Percentiles rank a stretch among this genome's conserved stretches.
Evolutionary conservation across 2,329 filamentous ascomycete genomes (phyloP).

Genomic region (Fusarium burgessii): DNA sequence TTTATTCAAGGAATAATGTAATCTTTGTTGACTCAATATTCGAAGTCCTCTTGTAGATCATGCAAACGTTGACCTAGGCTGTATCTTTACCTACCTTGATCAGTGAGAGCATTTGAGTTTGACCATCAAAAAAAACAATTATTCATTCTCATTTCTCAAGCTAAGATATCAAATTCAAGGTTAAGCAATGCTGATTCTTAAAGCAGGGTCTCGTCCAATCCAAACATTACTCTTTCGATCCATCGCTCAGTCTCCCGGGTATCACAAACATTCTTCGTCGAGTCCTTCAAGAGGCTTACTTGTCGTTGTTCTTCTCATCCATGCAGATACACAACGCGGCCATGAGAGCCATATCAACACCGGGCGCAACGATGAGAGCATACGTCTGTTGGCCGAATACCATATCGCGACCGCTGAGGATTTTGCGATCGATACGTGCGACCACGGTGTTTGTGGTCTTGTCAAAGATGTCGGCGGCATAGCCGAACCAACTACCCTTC

Average conservation of each 20-base stretch:
- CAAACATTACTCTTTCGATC: neutral
- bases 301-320: conserved; percentile 70
- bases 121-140: neutral
- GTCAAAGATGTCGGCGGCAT: conserved; percentile 67
- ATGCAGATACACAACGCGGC: conserved; percentile 75
- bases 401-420: conserved; percentile 68
- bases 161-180: neutral
- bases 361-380: conserved; percentile 70
- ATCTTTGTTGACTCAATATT: too few species aligned
- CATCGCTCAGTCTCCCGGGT: neutral
- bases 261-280: conserved; percentile 1
- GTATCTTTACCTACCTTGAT: too few species aligned
- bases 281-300: neutral
- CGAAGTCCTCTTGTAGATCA: neutral
- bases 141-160: neutral
- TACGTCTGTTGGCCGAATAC: conserved; percentile 75
- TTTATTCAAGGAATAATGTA: neutral
- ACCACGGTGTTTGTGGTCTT: conserved; percentile 62
- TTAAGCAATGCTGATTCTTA: neutral
- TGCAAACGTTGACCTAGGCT: neutral
- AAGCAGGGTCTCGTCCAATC: neutral
- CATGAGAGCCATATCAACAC: conserved; percentile 74
- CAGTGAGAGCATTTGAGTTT: neutral
- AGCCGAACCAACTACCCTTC: conserved; percentile 72
- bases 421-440: conserved; percentile 69